Evolutionary conservation across 495 filamentous ascomycete species (phyloP).

Genomic region (Neurospora sp.): DNA sequence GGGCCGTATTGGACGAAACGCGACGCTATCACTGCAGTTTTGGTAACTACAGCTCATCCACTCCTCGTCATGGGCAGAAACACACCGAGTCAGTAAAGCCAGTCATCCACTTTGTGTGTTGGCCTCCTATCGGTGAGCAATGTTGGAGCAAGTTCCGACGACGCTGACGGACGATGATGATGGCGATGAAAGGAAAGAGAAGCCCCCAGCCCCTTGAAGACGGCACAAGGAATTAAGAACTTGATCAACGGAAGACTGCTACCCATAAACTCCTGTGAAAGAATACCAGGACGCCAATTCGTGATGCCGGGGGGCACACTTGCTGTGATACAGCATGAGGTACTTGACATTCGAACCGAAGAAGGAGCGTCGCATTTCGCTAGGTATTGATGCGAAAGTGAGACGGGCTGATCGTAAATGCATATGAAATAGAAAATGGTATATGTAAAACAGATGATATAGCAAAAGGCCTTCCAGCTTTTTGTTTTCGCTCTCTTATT

Average conservation of each 20-base stretch:
- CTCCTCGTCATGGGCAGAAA: background rate
- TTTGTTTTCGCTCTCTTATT: constrained; percentile 1
- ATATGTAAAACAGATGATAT: background rate
- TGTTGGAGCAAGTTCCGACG: background rate
- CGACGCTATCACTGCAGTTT: background rate
- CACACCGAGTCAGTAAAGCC: background rate
- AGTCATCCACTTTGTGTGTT: background rate
- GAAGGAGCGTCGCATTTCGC: background rate
- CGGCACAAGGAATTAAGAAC: background rate
- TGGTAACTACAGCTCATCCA: background rate
- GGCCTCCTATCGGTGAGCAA: background rate
- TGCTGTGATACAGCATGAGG: background rate
- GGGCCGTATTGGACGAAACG: background rate
- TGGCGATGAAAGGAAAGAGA: background rate
- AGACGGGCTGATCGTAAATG: background rate
- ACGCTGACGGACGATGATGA: background rate
- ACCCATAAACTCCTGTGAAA: background rate
- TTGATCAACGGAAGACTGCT: background rate
- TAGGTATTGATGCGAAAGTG: background rate
- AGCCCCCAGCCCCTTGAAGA: background rate
- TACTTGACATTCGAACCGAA: background rate
- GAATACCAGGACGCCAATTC: background rate
- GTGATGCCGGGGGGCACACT: background rate
- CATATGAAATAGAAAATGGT: background rate
- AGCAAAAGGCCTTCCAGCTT: background rate